phyloP scores from a whole-genome alignment of 164 flowering plant species.

The Magnolia kwangsiensis region DNA sequence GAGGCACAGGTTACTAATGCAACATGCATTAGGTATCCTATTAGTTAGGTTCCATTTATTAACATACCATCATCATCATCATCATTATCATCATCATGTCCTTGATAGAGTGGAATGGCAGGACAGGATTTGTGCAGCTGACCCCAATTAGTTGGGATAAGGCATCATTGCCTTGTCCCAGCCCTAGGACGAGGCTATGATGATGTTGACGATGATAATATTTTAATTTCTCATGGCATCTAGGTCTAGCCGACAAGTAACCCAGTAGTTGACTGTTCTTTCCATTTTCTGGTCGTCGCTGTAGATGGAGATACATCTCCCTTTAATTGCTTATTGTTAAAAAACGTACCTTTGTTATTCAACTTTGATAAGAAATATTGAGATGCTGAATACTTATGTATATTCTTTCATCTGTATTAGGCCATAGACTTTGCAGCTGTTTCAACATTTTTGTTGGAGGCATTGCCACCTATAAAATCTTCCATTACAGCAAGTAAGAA shows the following conservation, averaged over 20 bases:
- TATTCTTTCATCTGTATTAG: slow-evolving; percentile 33
- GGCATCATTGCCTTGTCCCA: too few species aligned
- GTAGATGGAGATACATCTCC: background rate
- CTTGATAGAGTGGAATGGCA: background rate
- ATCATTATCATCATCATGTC: background rate
- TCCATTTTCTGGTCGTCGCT: background rate
- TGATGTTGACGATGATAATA: too few species aligned
- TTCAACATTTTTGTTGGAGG: slow-evolving; percentile 64
- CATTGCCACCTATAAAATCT: slow-evolving; percentile 55
- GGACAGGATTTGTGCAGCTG: too few species aligned
- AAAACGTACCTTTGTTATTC: background rate
- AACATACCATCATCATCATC: too few species aligned
- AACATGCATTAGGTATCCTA: too few species aligned
- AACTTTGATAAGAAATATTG: background rate
- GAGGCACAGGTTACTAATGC: too few species aligned
- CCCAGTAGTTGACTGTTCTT: background rate
- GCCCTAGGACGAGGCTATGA: too few species aligned
- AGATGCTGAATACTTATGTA: background rate
- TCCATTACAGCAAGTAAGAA: slow-evolving; percentile 32
- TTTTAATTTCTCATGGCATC: too few species aligned
- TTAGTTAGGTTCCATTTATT: too few species aligned
- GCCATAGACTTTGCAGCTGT: slow-evolving; percentile 77
- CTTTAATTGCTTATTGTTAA: background rate
- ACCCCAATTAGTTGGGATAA: too few species aligned
- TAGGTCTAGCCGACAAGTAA: too few species aligned